Percentiles rank a stretch among this genome's conserved stretches.
Conservation (phyloP, 1,284 basidiomycete genomes). For the Naganishia sp. region DNA sequence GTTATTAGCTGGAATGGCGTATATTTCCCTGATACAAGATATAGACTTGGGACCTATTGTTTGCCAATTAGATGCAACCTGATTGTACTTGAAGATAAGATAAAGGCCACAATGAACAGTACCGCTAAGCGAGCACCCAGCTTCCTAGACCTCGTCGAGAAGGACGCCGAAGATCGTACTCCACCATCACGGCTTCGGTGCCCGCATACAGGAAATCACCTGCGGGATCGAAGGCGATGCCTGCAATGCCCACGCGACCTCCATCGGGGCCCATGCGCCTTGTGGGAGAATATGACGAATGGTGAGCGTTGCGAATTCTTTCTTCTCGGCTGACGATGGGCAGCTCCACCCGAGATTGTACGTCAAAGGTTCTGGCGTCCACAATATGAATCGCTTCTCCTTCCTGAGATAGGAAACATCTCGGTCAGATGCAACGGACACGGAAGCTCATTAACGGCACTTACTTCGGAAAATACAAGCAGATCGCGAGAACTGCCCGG, state of each 20-base stretch:
- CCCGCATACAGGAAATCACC: slow-evolving; percentile 53
- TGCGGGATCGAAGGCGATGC: slow-evolving; percentile 50
- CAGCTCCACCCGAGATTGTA: slow-evolving; percentile 49
- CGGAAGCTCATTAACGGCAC: slow-evolving; percentile 2
- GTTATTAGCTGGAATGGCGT: background rate
- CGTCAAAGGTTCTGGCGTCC: slow-evolving; percentile 52
- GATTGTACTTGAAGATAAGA: too few relatives aligned
- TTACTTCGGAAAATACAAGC: slow-evolving; percentile 52
- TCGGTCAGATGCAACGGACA: background rate
- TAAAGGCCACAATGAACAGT: background rate
- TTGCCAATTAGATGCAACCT: too few relatives aligned
- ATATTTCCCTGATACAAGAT: too few relatives aligned
- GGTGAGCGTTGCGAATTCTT: slow-evolving; percentile 26
- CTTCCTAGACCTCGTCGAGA: slow-evolving; percentile 25
- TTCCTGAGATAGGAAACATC: slow-evolving; percentile 38
- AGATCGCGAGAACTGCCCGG: slow-evolving; percentile 50
- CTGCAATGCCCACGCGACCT: slow-evolving; percentile 47
- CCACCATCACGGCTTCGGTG: slow-evolving; percentile 52
- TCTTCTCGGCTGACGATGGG: slow-evolving; percentile 38
- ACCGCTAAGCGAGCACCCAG: slow-evolving; percentile 9
- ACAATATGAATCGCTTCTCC: slow-evolving; percentile 52
- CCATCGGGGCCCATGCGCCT: slow-evolving; percentile 40
- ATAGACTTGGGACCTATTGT: too few relatives aligned
- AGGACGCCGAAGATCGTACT: slow-evolving; percentile 49
- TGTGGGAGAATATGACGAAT: slow-evolving; percentile 21